These are phyloP conservation scores for Trichosanthes truncata DNA, from an alignment of 306 rosid genomes.

Conservation along the genomic window DNA sequence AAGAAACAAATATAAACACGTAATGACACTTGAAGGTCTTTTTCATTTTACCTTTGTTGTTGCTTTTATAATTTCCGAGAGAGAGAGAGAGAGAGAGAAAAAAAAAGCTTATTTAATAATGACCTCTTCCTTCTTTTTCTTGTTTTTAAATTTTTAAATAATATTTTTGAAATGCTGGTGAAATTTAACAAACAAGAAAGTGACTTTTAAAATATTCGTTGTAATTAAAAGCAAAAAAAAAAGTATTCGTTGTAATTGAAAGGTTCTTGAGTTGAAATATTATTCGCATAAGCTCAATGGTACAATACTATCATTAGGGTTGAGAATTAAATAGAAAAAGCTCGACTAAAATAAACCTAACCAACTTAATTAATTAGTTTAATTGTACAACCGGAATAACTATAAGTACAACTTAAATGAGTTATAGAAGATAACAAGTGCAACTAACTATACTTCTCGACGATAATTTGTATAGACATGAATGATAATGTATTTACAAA, in stretches of 20 bases:
- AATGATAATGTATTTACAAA: no score
- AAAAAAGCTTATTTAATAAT: neutral
- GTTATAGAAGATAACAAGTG: no score
- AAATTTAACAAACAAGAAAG: neutral
- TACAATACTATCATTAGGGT: neutral
- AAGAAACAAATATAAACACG: constrained; percentile 9
- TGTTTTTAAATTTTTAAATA: neutral
- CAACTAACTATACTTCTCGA: no score
- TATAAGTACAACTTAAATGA: no score
- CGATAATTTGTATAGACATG: no score
- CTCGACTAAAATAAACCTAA: neutral
- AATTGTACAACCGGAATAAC: neutral
- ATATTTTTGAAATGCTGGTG: neutral
- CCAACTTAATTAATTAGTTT: neutral
- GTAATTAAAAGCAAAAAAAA: no score
- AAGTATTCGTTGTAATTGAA: no score
- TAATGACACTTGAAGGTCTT: neutral
- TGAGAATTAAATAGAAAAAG: neutral
- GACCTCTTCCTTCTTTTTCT: neutral
- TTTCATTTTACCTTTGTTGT: neutral
- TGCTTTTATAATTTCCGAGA: neutral
- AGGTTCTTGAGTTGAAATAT: no score
- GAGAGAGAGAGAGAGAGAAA: neutral
- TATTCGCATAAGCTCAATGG: no score
- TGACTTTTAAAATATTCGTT: neutral